Base-by-base conservation (phyloP, 2,329 filamentous ascomycete genomes). In the Phialocephala subalpina region DNA sequence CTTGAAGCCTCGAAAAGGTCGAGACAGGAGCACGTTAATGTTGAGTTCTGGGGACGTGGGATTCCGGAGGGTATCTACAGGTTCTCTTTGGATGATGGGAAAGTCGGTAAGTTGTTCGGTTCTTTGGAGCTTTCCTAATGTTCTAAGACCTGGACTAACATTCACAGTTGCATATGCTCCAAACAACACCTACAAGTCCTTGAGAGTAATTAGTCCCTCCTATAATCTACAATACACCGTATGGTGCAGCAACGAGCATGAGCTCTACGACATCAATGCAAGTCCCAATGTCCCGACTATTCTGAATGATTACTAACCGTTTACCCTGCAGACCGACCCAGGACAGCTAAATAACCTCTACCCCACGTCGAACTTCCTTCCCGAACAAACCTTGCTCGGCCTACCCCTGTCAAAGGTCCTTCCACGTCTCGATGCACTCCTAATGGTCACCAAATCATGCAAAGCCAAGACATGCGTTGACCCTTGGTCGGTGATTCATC, bases 161-260 rank as follows among this genome's bases (percentile, higher is more conserved):
- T 33, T 63, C 8, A 3, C 58, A 66, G 68, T 73, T 4, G 20
- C 27, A 6, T 75, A 73, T 55, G 70, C 73, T 7, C 12, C 22
- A 20, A 82, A 82, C 67, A 85, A 84, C 68, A 85, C 82, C 0
- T 85, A 84, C 74, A 85, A 85, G 69, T 79, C 76, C 0, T 63
- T 85, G 3, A 76, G 83, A 14, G 67, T 85, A 1, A 75, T 82
- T 22, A 75, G 79, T 0, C 66, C 80, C 3, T 76, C 78, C 4
- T 91, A 91, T 72, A 86, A 84, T 71, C 74, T 91, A 5, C 87
- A 88, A 67, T 92, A 92, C 71, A 84, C 87, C 0, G 87, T 91
- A 0, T 92, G 89, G 89, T 92, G 90, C 73, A 90, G 79, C 16
- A 87, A 87, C 60, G 88, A 91, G 72, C 85, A 87, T 63, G 89